Percentiles rank a stretch among this genome's conserved stretches.
Evolutionary conservation across 495 filamentous ascomycete species (phyloP).

Genomic region (Talaromyces nanjingensis): DNA sequence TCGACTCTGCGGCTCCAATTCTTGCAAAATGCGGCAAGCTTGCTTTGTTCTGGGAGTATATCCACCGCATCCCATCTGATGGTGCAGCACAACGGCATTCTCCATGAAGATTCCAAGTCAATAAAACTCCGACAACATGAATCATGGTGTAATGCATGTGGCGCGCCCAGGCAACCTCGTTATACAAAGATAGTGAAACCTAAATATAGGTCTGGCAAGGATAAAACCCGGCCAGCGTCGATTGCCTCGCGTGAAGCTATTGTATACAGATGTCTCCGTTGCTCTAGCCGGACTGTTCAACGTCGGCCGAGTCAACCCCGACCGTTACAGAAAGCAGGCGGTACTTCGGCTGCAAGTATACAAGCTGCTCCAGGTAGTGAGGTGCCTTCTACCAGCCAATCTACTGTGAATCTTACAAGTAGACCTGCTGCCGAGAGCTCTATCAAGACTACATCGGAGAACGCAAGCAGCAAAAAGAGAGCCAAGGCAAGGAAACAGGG

Average conservation of each 20-base stretch:
- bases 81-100: constrained; percentile 32
- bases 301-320: constrained; percentile 8
- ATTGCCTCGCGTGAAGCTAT: constrained; percentile 19
- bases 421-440: background rate
- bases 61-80: constrained; percentile 44
- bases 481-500: constrained; percentile 53
- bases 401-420: background rate
- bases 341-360: background rate
- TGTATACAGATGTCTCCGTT: constrained; percentile 34
- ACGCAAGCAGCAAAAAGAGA: constrained; percentile 51
- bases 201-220: constrained; percentile 16
- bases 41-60: constrained; percentile 33
- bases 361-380: background rate
- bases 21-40: constrained; percentile 37
- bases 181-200: constrained; percentile 28
- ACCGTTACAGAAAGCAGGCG: constrained; percentile 5
- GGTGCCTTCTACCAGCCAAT: background rate
- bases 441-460: constrained; percentile 23
- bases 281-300: constrained; percentile 28
- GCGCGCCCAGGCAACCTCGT: constrained; percentile 37
- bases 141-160: constrained; percentile 44
- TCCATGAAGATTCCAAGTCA: constrained; percentile 30
- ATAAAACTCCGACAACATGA: constrained; percentile 33
- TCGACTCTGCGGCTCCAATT: constrained; percentile 31
- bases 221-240: constrained; percentile 15